These are phyloP conservation scores for Poteriospumella lacustris DNA, from an alignment of 108 stramenopile species.

Conservation along the genomic window DNA sequence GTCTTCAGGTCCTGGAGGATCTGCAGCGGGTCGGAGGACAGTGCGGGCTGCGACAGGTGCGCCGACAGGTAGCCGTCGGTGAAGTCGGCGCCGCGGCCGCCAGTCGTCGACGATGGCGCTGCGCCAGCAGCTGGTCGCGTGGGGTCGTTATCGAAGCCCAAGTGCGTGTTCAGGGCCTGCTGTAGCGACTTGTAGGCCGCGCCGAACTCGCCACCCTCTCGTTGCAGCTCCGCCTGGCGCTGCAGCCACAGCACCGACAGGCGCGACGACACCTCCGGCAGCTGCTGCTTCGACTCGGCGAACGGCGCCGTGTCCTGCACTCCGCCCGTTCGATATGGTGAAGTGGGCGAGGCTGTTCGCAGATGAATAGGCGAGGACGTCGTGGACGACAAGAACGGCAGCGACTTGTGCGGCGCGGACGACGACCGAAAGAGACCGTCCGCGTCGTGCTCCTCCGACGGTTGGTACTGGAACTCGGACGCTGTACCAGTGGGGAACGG, in stretches of 20 bases:
- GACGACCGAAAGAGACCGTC: too few relatives aligned
- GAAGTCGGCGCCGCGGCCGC: too few relatives aligned
- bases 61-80: not conserved
- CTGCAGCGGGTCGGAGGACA: not conserved
- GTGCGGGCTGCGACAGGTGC: not conserved
- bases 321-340: too few relatives aligned
- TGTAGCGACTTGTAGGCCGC: not conserved
- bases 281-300: not conserved
- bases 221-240: not conserved
- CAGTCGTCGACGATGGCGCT: too few relatives aligned
- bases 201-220: not conserved
- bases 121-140: too few relatives aligned
- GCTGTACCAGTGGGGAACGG: too few relatives aligned
- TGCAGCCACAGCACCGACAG: not conserved
- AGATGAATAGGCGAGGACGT: not conserved
- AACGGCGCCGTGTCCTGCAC: not conserved
- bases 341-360: too few relatives aligned
- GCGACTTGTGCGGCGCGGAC: too few relatives aligned
- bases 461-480: not conserved
- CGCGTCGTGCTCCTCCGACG: too few relatives aligned
- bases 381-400: not conserved
- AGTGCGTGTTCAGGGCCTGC: not conserved
- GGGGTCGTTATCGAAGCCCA: too few relatives aligned
- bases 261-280: not conserved
- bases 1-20: not conserved